These are phyloP conservation scores for Geosmithia flava DNA, from an alignment of 2,329 filamentous ascomycete species.

Conservation along the genomic window DNA sequence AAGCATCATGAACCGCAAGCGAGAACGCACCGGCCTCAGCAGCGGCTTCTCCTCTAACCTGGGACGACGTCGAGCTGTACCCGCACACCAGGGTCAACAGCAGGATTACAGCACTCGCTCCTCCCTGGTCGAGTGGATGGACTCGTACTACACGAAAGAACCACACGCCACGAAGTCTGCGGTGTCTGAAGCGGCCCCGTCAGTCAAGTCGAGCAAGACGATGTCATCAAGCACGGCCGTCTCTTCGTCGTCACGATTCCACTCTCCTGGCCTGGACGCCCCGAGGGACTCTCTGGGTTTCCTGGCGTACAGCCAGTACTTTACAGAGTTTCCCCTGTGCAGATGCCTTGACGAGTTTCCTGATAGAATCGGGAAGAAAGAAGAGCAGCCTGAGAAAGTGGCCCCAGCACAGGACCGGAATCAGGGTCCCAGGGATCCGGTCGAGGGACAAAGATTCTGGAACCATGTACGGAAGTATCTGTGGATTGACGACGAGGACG, in stretches of 20 bases:
- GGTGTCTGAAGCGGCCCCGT: not conserved
- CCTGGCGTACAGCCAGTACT: conserved; percentile 18
- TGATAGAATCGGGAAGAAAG: not conserved
- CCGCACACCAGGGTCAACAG: conserved; percentile 1
- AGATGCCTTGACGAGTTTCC: conserved; percentile 14
- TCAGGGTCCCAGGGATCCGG: conserved; percentile 3
- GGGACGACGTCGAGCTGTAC: conserved; percentile 7
- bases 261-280: not conserved
- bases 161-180: not conserved
- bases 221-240: not conserved
- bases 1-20: conserved; percentile 6
- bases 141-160: too few species aligned
- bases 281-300: conserved; percentile 14
- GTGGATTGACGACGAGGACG: conserved; percentile 16
- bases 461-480: conserved; percentile 14
- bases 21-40: conserved; percentile 8
- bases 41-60: conserved; percentile 17
- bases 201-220: not conserved
- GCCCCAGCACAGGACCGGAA: not conserved
- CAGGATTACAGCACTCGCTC: not conserved
- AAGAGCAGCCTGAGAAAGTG: not conserved
- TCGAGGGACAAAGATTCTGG: conserved; percentile 18
- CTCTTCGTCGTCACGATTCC: not conserved
- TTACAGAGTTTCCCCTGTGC: conserved; percentile 13
- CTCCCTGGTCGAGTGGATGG: too few species aligned